A percentile compares a stretch with the other conserved stretches of the same genome.
phyloP scores from a whole-genome alignment of 768 basidiomycete genomes.

The Cyclocybe cylindracea region DNA sequence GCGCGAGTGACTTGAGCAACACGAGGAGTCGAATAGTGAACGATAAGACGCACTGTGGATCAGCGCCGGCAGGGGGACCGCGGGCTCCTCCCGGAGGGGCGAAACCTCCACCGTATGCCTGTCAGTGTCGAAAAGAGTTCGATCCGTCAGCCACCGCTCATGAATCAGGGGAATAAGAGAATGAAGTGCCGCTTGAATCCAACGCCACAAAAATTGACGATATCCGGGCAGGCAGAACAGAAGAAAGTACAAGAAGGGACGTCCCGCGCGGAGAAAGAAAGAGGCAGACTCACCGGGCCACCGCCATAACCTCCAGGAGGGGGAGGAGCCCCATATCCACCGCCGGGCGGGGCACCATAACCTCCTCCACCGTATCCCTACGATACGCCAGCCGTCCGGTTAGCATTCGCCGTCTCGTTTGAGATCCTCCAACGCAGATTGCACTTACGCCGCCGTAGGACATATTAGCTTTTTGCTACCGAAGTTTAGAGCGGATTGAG shows the following conservation, averaged over 20 bases:
- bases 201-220: too few relatives aligned
- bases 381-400: background rate
- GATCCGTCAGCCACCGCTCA: background rate
- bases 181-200: too few relatives aligned
- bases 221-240: too few relatives aligned
- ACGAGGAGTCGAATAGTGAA: background rate
- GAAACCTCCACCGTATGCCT: conserved; percentile 44
- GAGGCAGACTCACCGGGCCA: conserved; percentile 3
- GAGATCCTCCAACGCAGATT: background rate
- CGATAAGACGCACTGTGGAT: conserved; percentile 61
- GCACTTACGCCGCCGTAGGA: conserved; percentile 35
- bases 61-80: conserved; percentile 65
- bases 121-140: background rate
- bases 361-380: conserved; percentile 14
- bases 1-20: background rate
- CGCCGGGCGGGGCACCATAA: conserved; percentile 21
- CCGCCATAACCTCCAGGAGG: conserved; percentile 4
- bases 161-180: too few relatives aligned
- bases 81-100: conserved; percentile 30
- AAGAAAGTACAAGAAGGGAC: background rate
- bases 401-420: background rate
- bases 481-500: background rate
- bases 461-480: conserved; percentile 21
- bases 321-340: conserved; percentile 23
- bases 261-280: background rate